phyloP scores from a whole-genome alignment of 768 basidiomycete species.

The Macrolepiota fuliginosa region DNA sequence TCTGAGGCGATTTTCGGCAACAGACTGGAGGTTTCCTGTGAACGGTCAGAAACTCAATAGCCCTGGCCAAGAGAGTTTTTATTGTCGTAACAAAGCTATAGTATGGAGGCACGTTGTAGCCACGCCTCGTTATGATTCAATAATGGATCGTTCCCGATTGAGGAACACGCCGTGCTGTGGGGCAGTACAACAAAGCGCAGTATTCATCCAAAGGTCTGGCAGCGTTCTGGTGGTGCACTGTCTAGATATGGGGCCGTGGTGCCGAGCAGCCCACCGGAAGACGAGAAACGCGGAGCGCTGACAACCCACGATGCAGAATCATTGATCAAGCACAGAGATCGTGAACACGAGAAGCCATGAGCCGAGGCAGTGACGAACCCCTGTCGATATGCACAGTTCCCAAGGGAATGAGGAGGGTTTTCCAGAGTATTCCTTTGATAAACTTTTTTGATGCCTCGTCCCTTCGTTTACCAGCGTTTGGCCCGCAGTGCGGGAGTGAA shows the following conservation, averaged over 20 bases:
- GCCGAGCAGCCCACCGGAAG: background rate
- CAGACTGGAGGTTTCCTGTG: background rate
- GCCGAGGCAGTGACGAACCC: background rate
- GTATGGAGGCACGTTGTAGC: constrained; percentile 9
- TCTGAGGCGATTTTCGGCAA: constrained; percentile 5
- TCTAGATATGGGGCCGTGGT: background rate
- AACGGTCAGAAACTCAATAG: background rate
- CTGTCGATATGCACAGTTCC: background rate
- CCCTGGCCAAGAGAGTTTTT: constrained; percentile 7
- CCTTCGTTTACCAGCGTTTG: background rate
- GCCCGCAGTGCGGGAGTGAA: background rate
- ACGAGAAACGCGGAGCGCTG: constrained; percentile 10
- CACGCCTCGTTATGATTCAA: constrained; percentile 10
- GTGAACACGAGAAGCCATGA: background rate
- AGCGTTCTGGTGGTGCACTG: constrained; percentile 9
- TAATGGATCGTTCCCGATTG: constrained; percentile 7
- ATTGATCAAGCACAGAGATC: background rate
- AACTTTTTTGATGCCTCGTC: background rate
- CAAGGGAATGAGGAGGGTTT: background rate
- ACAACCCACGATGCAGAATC: background rate
- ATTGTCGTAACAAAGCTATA: constrained; percentile 10
- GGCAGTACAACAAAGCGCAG: constrained; percentile 6
- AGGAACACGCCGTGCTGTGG: constrained; percentile 13
- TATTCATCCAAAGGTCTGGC: constrained; percentile 5
- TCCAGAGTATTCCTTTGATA: background rate